Conservation (phyloP, 768 basidiomycete genomes). For the Paxillus involutus region DNA sequence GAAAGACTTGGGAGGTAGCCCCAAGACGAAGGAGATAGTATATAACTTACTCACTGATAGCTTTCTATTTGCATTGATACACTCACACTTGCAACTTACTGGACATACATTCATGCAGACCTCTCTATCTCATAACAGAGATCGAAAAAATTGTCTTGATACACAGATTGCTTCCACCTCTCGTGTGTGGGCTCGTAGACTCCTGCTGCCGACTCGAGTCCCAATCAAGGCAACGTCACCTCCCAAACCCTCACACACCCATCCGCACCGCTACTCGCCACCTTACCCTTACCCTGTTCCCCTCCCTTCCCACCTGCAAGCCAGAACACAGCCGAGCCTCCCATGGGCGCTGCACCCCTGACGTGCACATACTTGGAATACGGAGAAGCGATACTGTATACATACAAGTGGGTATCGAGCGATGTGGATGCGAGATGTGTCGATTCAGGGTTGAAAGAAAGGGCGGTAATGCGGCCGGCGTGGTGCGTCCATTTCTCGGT, state of each 20-base stretch:
- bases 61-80: neutral
- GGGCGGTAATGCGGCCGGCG: conserved; percentile 73
- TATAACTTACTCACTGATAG: neutral
- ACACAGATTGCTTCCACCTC: no score
- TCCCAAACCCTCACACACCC: conserved; percentile 76
- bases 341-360: conserved; percentile 84
- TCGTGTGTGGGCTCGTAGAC: no score
- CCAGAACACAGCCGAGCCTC: conserved; percentile 84
- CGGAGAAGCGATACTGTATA: conserved; percentile 77
- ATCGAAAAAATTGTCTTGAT: no score
- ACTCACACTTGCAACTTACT: neutral
- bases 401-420: conserved; percentile 89
- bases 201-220: no score
- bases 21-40: no score
- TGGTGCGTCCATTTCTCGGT: conserved; percentile 88
- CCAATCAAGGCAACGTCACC: conserved; percentile 34
- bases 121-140: no score
- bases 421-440: conserved; percentile 84
- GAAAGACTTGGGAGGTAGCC: neutral
- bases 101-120: no score
- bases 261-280: conserved; percentile 81
- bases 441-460: conserved; percentile 45
- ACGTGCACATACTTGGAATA: conserved; percentile 70
- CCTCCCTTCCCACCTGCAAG: conserved; percentile 34
- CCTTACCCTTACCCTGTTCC: conserved; percentile 43